A percentile compares a stretch with the other conserved stretches of the same genome.
These are phyloP conservation scores for Phanerodontia chrysosporium DNA, from an alignment of 768 basidiomycete species.

Conservation along the genomic window DNA sequence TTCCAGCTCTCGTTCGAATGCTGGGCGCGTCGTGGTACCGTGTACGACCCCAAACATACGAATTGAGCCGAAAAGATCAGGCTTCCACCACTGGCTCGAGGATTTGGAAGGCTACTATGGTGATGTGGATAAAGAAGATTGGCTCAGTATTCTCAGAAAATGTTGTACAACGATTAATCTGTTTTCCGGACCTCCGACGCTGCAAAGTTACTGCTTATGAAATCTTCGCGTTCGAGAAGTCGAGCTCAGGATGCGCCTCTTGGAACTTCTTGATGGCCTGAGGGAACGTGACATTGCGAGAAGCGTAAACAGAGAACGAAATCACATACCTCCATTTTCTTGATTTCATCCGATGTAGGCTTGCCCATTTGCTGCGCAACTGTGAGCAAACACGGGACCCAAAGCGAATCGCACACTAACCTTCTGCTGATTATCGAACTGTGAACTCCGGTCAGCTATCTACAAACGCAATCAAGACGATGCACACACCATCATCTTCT, in stretches of 20 bases:
- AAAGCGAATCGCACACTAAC: constrained; percentile 27
- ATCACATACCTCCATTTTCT: constrained; percentile 75
- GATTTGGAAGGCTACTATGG: no score
- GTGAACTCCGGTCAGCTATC: not conserved
- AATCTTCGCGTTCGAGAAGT: constrained; percentile 90
- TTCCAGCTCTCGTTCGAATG: no score
- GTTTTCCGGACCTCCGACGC: not conserved
- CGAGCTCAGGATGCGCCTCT: constrained; percentile 86
- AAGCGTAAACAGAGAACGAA: constrained; percentile 10
- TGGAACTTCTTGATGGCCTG: constrained; percentile 89
- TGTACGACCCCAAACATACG: no score
- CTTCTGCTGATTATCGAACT: constrained; percentile 82
- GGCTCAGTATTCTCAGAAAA: not conserved
- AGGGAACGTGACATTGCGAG: constrained; percentile 3
- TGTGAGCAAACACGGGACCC: constrained; percentile 4
- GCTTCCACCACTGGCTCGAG: no score
- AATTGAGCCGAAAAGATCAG: no score
- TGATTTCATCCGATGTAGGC: constrained; percentile 90
- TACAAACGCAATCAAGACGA: not conserved
- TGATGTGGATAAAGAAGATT: no score
- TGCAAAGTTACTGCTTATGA: constrained; percentile 36
- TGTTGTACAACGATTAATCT: not conserved
- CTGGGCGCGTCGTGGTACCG: no score
- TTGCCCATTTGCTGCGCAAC: constrained; percentile 81
- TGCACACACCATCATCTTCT: constrained; percentile 97